These are phyloP conservation scores for Phytophthora citrophthora DNA, from an alignment of 352 stramenopile genomes.

Conservation along the genomic window DNA sequence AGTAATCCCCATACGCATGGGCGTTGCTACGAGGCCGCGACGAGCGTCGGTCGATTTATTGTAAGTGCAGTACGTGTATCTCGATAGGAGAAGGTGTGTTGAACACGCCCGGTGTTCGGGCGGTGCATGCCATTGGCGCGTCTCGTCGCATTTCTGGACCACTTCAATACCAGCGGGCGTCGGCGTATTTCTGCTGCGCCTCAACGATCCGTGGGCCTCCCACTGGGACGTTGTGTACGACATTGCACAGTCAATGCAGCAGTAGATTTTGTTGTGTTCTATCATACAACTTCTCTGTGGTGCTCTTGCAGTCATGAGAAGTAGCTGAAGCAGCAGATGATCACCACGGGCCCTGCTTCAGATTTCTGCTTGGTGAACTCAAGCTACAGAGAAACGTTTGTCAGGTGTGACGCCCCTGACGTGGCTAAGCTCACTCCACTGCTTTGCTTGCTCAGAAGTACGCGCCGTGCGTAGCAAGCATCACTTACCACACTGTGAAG, in stretches of 20 bases:
- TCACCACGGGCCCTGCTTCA: background rate
- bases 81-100: too few relatives aligned
- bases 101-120: background rate
- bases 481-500: too few relatives aligned
- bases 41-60: background rate
- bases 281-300: too few relatives aligned
- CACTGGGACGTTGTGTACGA: too few relatives aligned
- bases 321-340: background rate
- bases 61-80: too few relatives aligned
- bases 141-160: conserved; percentile 19
- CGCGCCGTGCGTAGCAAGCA: too few relatives aligned
- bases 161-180: conserved; percentile 18
- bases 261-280: background rate
- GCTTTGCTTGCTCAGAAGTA: too few relatives aligned
- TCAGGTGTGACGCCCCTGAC: background rate
- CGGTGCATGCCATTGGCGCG: background rate
- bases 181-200: background rate
- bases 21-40: conserved; percentile 1
- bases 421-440: background rate
- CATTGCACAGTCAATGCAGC: too few relatives aligned
- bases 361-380: conserved; percentile 1
- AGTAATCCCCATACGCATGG: conserved; percentile 1
- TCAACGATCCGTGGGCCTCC: too few relatives aligned
- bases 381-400: background rate
- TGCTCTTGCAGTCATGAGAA: too few relatives aligned